Conservation (phyloP, 306 rosid species). For the Arachis stenosperma region DNA sequence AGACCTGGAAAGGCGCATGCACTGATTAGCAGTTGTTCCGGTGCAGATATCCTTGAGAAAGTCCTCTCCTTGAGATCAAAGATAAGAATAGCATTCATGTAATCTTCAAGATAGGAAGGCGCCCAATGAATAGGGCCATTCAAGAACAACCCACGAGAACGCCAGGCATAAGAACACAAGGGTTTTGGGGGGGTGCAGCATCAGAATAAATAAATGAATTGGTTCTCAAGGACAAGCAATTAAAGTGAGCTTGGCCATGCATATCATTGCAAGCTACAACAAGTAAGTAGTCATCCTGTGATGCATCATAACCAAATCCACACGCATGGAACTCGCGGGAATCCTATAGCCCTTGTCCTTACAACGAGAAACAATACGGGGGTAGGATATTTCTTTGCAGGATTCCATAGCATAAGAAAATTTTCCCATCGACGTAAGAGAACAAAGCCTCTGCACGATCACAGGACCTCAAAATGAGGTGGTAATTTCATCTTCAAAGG, state of each 20-base stretch:
- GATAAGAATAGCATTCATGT: not conserved
- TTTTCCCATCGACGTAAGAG: not conserved
- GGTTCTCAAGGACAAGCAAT: not conserved
- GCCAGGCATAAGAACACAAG: too few species aligned
- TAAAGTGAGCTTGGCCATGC: not conserved
- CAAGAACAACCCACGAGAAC: not conserved
- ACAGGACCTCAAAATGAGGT: not conserved
- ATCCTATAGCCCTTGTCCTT: too few species aligned
- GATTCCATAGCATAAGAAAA: too few species aligned
- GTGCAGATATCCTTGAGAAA: not conserved
- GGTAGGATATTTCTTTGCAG: too few species aligned
- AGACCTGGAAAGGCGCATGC: not conserved
- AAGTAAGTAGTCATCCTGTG: not conserved
- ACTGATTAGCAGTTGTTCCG: fast-evolving
- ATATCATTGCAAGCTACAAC: not conserved
- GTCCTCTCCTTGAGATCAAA: not conserved
- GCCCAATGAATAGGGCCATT: not conserved
- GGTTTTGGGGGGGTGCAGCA: not conserved
- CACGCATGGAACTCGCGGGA: too few species aligned
- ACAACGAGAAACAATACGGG: too few species aligned
- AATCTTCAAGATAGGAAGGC: not conserved
- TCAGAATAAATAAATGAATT: not conserved
- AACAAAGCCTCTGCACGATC: constrained; percentile 17
- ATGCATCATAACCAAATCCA: too few species aligned
- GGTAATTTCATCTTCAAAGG: not conserved